Evolutionary conservation across 2,329 filamentous ascomycete species (phyloP).

Genomic region (Raffaelea albimanens): DNA sequence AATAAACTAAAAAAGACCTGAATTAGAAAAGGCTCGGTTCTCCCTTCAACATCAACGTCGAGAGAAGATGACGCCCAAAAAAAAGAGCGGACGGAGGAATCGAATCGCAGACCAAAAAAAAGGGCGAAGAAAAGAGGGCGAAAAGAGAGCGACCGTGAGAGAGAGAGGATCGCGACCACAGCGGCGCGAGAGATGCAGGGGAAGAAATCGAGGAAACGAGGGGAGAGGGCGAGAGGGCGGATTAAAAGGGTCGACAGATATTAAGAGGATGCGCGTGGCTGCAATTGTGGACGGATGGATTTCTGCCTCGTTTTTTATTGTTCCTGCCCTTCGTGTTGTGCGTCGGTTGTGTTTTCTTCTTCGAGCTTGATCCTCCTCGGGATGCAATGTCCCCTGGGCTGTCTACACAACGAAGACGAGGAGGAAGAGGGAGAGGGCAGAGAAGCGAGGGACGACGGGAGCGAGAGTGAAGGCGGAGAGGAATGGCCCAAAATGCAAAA

Average conservation of each 20-base stretch:
- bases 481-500: neutral
- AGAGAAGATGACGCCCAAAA: neutral
- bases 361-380: neutral
- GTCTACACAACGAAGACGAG: neutral
- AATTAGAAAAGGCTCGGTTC: no score
- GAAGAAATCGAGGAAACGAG: neutral
- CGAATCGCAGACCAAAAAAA: neutral
- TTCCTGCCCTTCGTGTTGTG: neutral
- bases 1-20: neutral
- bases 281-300: neutral
- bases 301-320: neutral
- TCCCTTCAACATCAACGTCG: no score
- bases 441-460: neutral
- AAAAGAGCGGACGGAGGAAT: neutral
- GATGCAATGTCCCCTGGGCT: neutral
- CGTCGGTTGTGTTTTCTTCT: neutral
- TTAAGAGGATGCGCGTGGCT: neutral
- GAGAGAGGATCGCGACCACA: neutral
- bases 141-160: neutral
- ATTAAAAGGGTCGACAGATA: neutral
- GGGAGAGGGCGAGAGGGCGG: neutral
- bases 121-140: neutral
- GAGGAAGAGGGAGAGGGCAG: neutral
- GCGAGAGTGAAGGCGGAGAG: neutral
- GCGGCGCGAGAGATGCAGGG: neutral